Evolutionary conservation across 768 basidiomycete genomes (phyloP), one percentile per base, ranked within the genome.

Genomic region (Leucogyrophana mollusca): DNA sequence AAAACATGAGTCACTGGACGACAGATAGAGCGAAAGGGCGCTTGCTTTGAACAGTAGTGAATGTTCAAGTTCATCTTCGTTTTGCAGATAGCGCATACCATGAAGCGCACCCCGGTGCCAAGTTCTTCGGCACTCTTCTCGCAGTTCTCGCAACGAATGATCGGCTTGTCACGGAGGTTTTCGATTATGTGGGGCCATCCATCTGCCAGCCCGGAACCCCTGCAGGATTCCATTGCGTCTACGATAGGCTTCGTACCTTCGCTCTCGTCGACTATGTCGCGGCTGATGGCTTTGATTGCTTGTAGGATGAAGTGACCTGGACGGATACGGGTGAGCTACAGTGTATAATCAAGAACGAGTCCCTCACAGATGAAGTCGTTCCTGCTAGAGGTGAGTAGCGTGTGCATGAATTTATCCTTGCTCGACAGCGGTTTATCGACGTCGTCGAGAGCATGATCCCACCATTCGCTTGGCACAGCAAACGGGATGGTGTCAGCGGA

Each of bases 41-140:
- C 34, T 20, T 10, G 46, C 56, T 37, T 40, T 14, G 58, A 57
- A 45, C 58, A 59, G 47, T 55, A 57, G 35, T 57, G 46, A 4
- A 57, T 34, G 11, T 24, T 17, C 23, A 59, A 56, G 13, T 46
- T 32, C 6, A 56, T 47, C 35, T 57, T 56, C 20, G 45, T 1
- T 35, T 56, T 59, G 41, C 56, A 57, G 18, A 30, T 27, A 18
- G 56, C 47, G 46, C 58, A 59, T 34, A 55, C n/a, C 56, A 55
- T 57, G 44, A 55, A 59, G 17, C 52, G 55, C 13, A 24, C 18
- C 32, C 41, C 34, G 9, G 30, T 34, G 4, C 51, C 52, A 34
- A 55, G 46, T n/a, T 57, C 56, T 18, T 44, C 49, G 14, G 49
- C 49, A 18, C 27, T 56, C 37, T 50, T 55, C 14, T 48, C 53